Conservation (phyloP, 2,329 filamentous ascomycete genomes). For the Claviceps capensis region DNA sequence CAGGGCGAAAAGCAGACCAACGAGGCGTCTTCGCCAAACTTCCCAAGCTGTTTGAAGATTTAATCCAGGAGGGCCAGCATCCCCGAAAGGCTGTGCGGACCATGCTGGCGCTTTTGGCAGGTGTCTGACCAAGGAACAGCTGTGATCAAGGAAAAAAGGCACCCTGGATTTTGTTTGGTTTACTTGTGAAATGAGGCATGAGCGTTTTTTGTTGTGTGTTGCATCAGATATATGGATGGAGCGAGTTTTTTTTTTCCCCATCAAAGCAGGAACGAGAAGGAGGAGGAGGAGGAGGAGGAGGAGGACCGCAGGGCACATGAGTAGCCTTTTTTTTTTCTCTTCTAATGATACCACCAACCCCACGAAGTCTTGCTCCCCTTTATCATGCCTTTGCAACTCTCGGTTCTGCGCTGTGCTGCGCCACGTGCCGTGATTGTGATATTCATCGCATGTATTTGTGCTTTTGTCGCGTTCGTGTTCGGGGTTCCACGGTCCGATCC, state of each 20-base stretch:
- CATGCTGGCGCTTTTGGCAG: slow-evolving; percentile 44
- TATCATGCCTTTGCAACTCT: neutral
- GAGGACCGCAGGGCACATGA: neutral
- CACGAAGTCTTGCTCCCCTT: neutral
- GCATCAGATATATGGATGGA: neutral
- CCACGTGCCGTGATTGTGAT: no score
- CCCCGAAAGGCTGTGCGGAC: slow-evolving; percentile 43
- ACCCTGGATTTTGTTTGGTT: neutral
- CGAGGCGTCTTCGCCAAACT: slow-evolving; percentile 42
- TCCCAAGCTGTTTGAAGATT: slow-evolving; percentile 43
- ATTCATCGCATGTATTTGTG: neutral
- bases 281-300: neutral
- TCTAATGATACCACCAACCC: slow-evolving; percentile 4
- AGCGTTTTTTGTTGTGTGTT: neutral
- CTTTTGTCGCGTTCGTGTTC: no score
- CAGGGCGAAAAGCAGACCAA: slow-evolving; percentile 48
- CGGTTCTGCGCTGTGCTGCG: neutral
- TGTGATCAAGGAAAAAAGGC: slow-evolving; percentile 2
- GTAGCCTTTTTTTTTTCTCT: neutral
- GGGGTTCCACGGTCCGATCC: no score
- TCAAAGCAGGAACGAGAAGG: neutral
- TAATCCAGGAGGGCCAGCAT: slow-evolving; percentile 41
- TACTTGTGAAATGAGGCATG: slow-evolving; percentile 7
- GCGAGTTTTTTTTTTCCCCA: neutral
- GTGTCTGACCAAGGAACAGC: slow-evolving; percentile 17